Evolutionary conservation across 2,329 filamentous ascomycete genomes (phyloP).

Genomic region (Penicillium sp.): DNA sequence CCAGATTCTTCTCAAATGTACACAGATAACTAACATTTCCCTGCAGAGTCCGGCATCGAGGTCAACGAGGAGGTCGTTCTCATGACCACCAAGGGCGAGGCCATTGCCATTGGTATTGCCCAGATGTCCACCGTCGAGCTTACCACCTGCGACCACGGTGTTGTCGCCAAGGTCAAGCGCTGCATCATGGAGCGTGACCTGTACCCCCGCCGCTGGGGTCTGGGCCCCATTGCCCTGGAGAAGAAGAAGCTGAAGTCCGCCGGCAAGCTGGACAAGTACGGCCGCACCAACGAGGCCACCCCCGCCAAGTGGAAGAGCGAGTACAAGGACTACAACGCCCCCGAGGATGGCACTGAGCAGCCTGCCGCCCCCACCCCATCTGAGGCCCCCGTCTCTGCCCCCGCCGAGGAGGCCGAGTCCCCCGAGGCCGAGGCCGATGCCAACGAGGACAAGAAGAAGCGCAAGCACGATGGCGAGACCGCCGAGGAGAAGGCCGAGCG

Average conservation of each 20-base stretch:
- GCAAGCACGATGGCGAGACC: constrained; percentile 59
- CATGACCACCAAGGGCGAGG: constrained; percentile 99
- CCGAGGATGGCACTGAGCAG: constrained; percentile 47
- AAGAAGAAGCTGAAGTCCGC: constrained; percentile 99
- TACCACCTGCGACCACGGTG: constrained; percentile 93
- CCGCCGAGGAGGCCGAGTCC: constrained; percentile 26
- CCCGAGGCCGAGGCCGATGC: constrained; percentile 44
- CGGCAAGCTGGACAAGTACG: constrained; percentile 97
- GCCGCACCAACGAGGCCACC: constrained; percentile 86
- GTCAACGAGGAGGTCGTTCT: constrained; percentile 94
- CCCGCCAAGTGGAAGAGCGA: constrained; percentile 89
- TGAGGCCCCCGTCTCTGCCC: constrained; percentile 34
- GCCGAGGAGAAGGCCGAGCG: constrained; percentile 51
- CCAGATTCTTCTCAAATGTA: background rate
- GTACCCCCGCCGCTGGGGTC: constrained; percentile 94
- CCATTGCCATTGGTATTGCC: constrained; percentile 92
- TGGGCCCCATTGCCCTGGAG: constrained; percentile 88
- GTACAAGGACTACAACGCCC: constrained; percentile 84
- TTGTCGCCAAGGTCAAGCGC: constrained; percentile 98
- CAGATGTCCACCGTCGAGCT: constrained; percentile 99
- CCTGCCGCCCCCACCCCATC: constrained; percentile 48
- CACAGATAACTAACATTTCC: constrained; percentile 5
- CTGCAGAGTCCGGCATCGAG: constrained; percentile 80
- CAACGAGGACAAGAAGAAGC: constrained; percentile 56
- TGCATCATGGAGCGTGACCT: constrained; percentile 99